These are phyloP conservation scores for Microcyclospora tardicrescens DNA, from an alignment of 2,329 filamentous ascomycete species.

Conservation along the genomic window DNA sequence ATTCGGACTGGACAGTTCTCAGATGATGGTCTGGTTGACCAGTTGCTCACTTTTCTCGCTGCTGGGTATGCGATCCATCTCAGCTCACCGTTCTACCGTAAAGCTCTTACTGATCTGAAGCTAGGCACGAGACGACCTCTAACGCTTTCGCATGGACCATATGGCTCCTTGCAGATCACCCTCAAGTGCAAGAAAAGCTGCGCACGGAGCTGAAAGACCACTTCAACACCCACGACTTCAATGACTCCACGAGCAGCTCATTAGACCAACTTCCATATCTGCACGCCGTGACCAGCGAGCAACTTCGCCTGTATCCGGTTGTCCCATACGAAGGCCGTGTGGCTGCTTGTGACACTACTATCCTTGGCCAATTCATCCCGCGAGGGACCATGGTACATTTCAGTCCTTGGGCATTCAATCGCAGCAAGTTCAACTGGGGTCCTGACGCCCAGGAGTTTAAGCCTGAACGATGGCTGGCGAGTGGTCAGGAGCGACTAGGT, in stretches of 20 bases:
- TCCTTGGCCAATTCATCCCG: slow-evolving; percentile 27
- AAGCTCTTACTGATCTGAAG: too few species aligned
- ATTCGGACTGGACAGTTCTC: slow-evolving; percentile 57
- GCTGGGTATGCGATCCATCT: slow-evolving; percentile 29
- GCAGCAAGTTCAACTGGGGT: slow-evolving; percentile 31
- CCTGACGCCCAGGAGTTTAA: slow-evolving; percentile 27
- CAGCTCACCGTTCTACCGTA: too few species aligned
- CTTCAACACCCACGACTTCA: slow-evolving; percentile 25
- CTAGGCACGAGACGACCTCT: slow-evolving; percentile 37
- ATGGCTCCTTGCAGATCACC: slow-evolving; percentile 35
- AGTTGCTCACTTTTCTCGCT: slow-evolving; percentile 75
- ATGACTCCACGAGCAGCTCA: slow-evolving; percentile 22
- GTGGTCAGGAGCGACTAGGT: slow-evolving; percentile 40
- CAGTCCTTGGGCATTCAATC: slow-evolving; percentile 31
- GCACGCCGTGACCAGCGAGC: slow-evolving; percentile 35
- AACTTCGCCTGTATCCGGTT: slow-evolving; percentile 34
- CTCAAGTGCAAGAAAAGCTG: slow-evolving; percentile 30
- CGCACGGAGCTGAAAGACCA: slow-evolving; percentile 32
- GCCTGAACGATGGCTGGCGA: slow-evolving; percentile 35
- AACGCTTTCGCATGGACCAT: slow-evolving; percentile 36
- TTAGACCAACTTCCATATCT: slow-evolving; percentile 34
- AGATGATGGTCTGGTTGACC: slow-evolving; percentile 63
- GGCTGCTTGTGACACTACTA: slow-evolving; percentile 30
- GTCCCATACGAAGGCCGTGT: slow-evolving; percentile 35
- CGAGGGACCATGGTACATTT: slow-evolving; percentile 27